Conservation (phyloP, 257 asterid genomes). For the Plectranthus barbatus region DNA sequence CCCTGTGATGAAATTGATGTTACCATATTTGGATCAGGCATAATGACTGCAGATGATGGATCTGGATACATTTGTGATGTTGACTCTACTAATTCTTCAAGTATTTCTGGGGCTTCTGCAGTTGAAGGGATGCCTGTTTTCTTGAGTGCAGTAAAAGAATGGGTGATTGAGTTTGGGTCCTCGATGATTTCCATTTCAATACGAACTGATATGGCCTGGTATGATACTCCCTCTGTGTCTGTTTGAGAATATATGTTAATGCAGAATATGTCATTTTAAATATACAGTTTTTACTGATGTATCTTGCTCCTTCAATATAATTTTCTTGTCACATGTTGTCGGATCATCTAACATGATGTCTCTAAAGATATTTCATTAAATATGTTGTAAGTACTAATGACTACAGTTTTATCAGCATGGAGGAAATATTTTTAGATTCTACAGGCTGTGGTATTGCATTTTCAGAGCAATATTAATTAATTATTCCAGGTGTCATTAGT, state of each 20-base stretch:
- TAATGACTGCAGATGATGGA: constrained; percentile 80
- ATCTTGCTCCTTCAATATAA: neutral
- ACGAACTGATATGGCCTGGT: constrained; percentile 96
- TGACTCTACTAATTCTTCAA: constrained; percentile 50
- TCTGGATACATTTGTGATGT: constrained; percentile 73
- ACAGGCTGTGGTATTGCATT: neutral
- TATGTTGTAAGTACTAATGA: neutral
- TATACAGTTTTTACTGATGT: neutral
- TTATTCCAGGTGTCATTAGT: neutral
- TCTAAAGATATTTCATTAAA: neutral
- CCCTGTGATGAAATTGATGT: constrained; percentile 92
- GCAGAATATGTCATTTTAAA: neutral
- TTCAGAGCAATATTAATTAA: neutral
- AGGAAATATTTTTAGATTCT: neutral
- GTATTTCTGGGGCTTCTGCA: constrained; percentile 40
- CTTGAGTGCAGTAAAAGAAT: constrained; percentile 86
- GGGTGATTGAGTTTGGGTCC: constrained; percentile 91
- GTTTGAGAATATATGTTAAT: neutral
- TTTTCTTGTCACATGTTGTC: neutral
- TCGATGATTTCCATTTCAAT: constrained; percentile 70
- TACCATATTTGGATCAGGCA: constrained; percentile 81
- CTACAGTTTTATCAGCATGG: neutral
- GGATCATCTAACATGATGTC: neutral
- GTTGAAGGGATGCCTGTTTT: constrained; percentile 73
- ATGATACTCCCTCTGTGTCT: constrained; percentile 12